phyloP scores from a whole-genome alignment of 1,139 yeast species.

The Nematodospora anomalae region DNA sequence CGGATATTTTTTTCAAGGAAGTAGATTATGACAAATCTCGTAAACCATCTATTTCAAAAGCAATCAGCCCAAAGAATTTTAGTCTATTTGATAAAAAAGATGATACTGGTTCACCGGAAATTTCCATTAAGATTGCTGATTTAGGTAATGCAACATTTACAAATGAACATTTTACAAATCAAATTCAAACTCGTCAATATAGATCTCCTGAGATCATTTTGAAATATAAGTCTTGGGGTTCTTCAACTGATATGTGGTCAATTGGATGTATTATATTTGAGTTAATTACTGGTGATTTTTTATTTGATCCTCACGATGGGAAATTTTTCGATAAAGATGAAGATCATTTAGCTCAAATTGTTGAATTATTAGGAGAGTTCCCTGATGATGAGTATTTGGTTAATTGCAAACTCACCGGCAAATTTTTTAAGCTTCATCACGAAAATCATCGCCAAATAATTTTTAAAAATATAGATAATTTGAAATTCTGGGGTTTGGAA shows the following conservation, averaged over 20 bases:
- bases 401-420: conserved; percentile 52
- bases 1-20: conserved; percentile 23
- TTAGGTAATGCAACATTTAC: conserved; percentile 84
- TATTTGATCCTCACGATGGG: conserved; percentile 79
- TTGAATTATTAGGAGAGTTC: conserved; percentile 61
- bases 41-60: conserved; percentile 10
- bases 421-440: conserved; percentile 47
- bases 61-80: conserved; percentile 11
- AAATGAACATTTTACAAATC: conserved; percentile 72
- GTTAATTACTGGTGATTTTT: conserved; percentile 77
- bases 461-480: conserved; percentile 57
- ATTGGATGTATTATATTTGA: conserved; percentile 81
- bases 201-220: conserved; percentile 75
- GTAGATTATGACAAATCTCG: conserved; percentile 11
- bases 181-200: conserved; percentile 85
- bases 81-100: conserved; percentile 4
- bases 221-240: conserved; percentile 75
- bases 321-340: conserved; percentile 67
- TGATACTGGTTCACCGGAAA: conserved; percentile 3
- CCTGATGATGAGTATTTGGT: conserved; percentile 51
- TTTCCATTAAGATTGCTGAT: conserved; percentile 65
- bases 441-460: conserved; percentile 34
- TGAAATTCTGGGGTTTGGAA: conserved; percentile 68
- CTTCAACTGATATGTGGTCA: conserved; percentile 83
- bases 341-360: conserved; percentile 81